phyloP scores from a whole-genome alignment of 768 basidiomycete species.

The Gloeostereum incarnatum region DNA sequence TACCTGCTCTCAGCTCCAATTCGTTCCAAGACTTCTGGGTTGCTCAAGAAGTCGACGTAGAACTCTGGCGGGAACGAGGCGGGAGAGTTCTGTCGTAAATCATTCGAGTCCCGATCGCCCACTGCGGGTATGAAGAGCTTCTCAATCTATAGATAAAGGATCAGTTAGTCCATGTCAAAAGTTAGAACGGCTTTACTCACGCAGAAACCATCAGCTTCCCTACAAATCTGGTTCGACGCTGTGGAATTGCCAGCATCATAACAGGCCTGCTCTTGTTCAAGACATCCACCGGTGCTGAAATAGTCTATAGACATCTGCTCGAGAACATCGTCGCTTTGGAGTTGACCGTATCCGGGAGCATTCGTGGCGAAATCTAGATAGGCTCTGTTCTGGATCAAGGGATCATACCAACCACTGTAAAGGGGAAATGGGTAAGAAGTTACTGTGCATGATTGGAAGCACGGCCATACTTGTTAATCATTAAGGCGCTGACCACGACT shows the following conservation, averaged over 20 bases:
- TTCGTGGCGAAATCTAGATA: constrained; percentile 51
- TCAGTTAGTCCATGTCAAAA: neutral
- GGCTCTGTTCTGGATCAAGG: constrained; percentile 51
- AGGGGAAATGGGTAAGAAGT: neutral
- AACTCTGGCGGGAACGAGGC: constrained; percentile 48
- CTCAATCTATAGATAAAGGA: constrained; percentile 19
- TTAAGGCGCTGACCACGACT: constrained; percentile 46
- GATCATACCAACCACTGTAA: constrained; percentile 55
- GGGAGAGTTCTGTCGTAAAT: constrained; percentile 45
- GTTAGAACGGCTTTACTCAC: constrained; percentile 24
- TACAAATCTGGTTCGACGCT: constrained; percentile 40
- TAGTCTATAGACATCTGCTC: constrained; percentile 36
- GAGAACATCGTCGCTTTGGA: constrained; percentile 38
- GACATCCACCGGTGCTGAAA: constrained; percentile 39
- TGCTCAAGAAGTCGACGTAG: constrained; percentile 36
- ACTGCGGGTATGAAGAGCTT: constrained; percentile 43
- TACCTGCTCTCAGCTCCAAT: constrained; percentile 49
- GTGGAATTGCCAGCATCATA: constrained; percentile 36
- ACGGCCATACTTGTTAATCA: constrained; percentile 49
- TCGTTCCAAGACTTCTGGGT: constrained; percentile 21
- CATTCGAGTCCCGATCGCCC: constrained; percentile 42
- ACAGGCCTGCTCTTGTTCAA: constrained; percentile 45
- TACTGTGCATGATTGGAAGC: neutral
- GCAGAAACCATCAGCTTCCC: constrained; percentile 42
- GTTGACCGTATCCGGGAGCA: constrained; percentile 60